Evolutionary conservation across 2,329 filamentous ascomycete species (phyloP), one percentile per base, ranked within the genome.

Genomic region (Aureobasidium sp.): DNA sequence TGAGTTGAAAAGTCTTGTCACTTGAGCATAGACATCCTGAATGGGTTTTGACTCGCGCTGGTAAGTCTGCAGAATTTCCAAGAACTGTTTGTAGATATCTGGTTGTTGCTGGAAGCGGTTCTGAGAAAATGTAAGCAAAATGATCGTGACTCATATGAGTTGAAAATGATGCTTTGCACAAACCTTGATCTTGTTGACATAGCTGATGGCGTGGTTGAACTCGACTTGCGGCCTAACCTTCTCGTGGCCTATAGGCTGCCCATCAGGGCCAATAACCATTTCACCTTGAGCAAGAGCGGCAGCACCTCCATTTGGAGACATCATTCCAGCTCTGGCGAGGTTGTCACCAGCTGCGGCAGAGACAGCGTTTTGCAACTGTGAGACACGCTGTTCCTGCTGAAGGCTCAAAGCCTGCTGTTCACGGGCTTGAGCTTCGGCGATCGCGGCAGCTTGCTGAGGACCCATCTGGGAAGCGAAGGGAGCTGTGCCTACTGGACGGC

Each of bases 181-280:
- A 77, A 94, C 92, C 87, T 99, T 99, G 70, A 99, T 99, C 78
- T 99, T 99, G 73, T 99, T 99, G 60, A 99, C 94, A 70, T 99
- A 99, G 73, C 92, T 97, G 66, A 99, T 99, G 0, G 94, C 94
- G 76, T 99, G 94, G 72, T 99, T 99, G 75, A 99, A 99, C 72
- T 99, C 94, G 21, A 99, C 94, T 1, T 94, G 94, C 0, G 92
- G 93, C 61, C 92, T 85, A 11, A 59, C 61, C 71, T 94, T 95
- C 74, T 95, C 92, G 72, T 90, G 68, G 58, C 79, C 80, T 77
- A 75, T 82, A 77, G 74, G 82, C 77, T 76, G 87, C 75, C 75
- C 84, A 77, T 67, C 67, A 48, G 63, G 61, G 27, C 80, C 81
- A 64, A 81, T 80, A 48, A 84, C 85, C 62, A 87, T 72, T 36